Evolutionary conservation across 176 grass and related monocot species (phyloP).

Genomic region (Avena insularis): DNA sequence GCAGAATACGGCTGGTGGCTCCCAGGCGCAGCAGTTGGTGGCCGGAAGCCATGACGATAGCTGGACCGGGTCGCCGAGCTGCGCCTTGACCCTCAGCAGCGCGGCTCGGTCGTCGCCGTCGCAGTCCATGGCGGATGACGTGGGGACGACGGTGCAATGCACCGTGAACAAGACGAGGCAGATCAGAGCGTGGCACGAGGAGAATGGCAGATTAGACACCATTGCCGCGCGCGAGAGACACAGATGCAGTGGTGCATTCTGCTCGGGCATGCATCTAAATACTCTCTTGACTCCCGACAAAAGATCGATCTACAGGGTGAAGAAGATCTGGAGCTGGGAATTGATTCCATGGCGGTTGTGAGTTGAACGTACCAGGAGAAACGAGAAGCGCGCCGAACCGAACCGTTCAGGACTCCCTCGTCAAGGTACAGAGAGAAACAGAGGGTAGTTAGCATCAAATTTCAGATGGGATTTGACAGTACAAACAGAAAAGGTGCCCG

Average conservation of each 20-base stretch:
- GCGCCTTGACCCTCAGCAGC: slow-evolving; percentile 62
- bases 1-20: slow-evolving; percentile 42
- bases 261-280: neutral
- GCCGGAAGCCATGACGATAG: slow-evolving; percentile 61
- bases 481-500: slow-evolving; percentile 14
- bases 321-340: slow-evolving; percentile 3
- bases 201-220: neutral
- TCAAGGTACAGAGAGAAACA: slow-evolving; percentile 24
- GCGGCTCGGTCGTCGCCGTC: slow-evolving; percentile 45
- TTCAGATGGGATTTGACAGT: neutral
- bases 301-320: neutral
- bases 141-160: neutral
- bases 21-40: slow-evolving; percentile 75
- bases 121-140: slow-evolving; percentile 44
- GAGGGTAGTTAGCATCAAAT: slow-evolving; percentile 12
- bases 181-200: slow-evolving; percentile 4
- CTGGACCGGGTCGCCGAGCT: slow-evolving; percentile 60
- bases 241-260: neutral
- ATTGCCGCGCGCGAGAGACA: slow-evolving; percentile 1
- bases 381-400: neutral
- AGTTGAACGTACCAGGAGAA: neutral
- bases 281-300: neutral
- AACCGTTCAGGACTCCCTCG: slow-evolving; percentile 30
- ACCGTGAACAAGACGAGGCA: slow-evolving; percentile 9
- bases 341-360: neutral